These are phyloP conservation scores for Lactarius sanguifluus DNA, from an alignment of 768 basidiomycete genomes.

Conservation along the genomic window DNA sequence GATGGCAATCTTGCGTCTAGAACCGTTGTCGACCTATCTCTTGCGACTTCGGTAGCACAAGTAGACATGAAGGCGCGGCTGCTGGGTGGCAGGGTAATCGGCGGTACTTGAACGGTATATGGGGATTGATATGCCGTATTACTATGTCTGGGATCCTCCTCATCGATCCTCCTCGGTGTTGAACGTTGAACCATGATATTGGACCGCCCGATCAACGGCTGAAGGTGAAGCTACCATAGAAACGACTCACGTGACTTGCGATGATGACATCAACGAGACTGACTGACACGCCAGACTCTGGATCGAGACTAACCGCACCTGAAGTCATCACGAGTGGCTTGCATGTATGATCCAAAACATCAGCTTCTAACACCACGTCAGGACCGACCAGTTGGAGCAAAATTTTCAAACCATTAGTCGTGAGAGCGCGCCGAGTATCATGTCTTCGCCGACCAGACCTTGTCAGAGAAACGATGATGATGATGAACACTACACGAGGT, in stretches of 20 bases:
- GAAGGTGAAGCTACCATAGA: too few relatives aligned
- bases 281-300: slow-evolving; percentile 75
- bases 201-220: background rate
- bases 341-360: too few relatives aligned
- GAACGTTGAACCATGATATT: background rate
- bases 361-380: too few relatives aligned
- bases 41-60: background rate
- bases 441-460: too few relatives aligned
- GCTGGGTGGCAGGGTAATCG: slow-evolving; percentile 37
- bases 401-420: too few relatives aligned
- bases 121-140: slow-evolving; percentile 18
- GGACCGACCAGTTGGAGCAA: too few relatives aligned
- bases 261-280: slow-evolving; percentile 31
- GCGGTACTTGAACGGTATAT: slow-evolving; percentile 1
- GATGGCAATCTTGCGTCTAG: slow-evolving; percentile 49
- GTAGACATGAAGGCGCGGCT: slow-evolving; percentile 35
- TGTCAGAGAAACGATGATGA: too few relatives aligned
- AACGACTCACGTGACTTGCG: slow-evolving; percentile 26
- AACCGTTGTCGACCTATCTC: slow-evolving; percentile 11
- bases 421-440: too few relatives aligned
- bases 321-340: too few relatives aligned
- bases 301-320: slow-evolving; percentile 50
- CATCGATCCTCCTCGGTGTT: background rate
- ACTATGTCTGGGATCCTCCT: background rate
- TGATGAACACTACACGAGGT: background rate